phyloP scores from a whole-genome alignment of 2,329 filamentous ascomycete genomes.

The Gnomoniopsis smithogilvyi region DNA sequence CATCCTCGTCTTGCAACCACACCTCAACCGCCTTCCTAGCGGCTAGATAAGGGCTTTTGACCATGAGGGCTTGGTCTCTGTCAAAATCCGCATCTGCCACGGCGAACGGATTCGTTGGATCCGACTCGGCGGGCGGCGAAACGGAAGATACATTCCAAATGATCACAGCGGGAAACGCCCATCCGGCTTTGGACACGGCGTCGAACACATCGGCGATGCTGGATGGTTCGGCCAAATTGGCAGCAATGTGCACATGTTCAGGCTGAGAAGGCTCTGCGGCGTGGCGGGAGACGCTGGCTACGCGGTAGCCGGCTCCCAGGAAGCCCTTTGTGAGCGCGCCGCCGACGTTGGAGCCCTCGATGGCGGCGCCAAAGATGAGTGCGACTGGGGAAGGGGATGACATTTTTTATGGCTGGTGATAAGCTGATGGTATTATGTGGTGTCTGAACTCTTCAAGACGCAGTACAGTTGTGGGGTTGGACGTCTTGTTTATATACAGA shows the following conservation, averaged over 20 bases:
- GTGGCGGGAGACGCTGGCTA: slow-evolving; percentile 8
- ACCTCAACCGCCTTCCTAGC: background rate
- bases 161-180: background rate
- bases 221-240: slow-evolving; percentile 4
- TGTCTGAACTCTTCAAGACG: too few species aligned
- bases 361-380: slow-evolving; percentile 11
- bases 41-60: slow-evolving; percentile 1
- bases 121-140: background rate
- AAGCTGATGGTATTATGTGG: background rate
- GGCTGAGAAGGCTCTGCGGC: background rate
- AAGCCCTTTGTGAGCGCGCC: slow-evolving; percentile 2
- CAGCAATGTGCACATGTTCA: background rate
- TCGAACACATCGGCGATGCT: background rate
- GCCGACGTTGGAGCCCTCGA: slow-evolving; percentile 4
- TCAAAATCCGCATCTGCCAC: slow-evolving; percentile 1
- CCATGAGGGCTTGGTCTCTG: background rate
- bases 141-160: slow-evolving; percentile 5
- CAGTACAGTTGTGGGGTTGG: too few species aligned
- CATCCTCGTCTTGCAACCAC: background rate
- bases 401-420: background rate
- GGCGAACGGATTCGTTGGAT: slow-evolving; percentile 2
- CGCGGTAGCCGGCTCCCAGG: slow-evolving; percentile 3
- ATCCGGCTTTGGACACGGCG: background rate
- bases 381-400: slow-evolving; percentile 4
- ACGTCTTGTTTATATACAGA: too few species aligned